Conservation (phyloP, 169 alveolate species). For the Theileria sp. region DNA sequence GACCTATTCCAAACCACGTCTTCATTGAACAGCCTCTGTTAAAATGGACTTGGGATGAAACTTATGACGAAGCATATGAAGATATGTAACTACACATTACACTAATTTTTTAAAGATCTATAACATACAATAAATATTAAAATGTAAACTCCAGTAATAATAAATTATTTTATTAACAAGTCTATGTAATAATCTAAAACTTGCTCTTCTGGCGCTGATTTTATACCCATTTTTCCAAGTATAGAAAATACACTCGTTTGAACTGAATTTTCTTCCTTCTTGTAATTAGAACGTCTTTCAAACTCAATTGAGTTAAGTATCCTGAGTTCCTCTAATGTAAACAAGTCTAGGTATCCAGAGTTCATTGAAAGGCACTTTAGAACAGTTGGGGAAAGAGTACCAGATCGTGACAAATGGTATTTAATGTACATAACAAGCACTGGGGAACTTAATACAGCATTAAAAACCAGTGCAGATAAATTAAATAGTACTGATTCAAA, state of each 20-base stretch:
- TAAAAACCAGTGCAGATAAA: slow-evolving; percentile 1
- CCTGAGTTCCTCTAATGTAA: neutral
- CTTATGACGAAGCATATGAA: slow-evolving; percentile 89
- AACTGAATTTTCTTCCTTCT: neutral
- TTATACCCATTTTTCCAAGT: neutral
- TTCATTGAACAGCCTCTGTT: slow-evolving; percentile 86
- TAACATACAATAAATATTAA: too few relatives aligned
- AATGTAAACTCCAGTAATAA: neutral
- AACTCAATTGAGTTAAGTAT: neutral
- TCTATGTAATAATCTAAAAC: neutral
- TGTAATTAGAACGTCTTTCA: neutral
- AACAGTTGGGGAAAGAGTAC: neutral
- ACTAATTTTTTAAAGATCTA: neutral
- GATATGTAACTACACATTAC: slow-evolving; percentile 53
- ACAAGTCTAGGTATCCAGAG: neutral
- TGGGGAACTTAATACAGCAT: neutral
- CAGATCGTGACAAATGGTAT: neutral
- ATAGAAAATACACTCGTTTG: slow-evolving; percentile 10
- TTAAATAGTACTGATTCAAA: neutral
- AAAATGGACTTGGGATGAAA: slow-evolving; percentile 92
- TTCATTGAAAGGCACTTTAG: slow-evolving; percentile 3
- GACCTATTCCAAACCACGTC: slow-evolving; percentile 83
- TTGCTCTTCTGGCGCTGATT: neutral
- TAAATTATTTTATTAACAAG: neutral
- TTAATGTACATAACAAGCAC: neutral